Evolutionary conservation across 2,329 filamentous ascomycete genomes (phyloP).

Genomic region (Talaromyces verruculosus): DNA sequence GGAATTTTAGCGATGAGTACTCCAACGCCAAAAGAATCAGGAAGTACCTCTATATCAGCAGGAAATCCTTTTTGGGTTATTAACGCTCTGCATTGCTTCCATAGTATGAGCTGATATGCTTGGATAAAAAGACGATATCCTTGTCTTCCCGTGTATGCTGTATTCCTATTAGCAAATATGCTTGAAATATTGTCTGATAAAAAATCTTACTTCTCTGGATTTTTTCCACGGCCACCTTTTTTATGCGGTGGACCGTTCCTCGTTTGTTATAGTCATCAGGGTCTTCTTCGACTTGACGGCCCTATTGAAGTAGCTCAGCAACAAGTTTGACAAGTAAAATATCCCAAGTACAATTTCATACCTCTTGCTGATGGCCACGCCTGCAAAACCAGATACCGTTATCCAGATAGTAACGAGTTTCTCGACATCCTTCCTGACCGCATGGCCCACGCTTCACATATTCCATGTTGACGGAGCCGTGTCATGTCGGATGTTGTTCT

Average conservation of each 20-base stretch:
- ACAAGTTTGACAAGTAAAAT: neutral
- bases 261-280: constrained; percentile 67
- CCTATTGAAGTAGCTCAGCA: constrained; percentile 27
- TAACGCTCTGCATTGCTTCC: constrained; percentile 76
- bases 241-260: constrained; percentile 57
- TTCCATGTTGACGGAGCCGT: constrained; percentile 36
- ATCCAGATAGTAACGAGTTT: constrained; percentile 69
- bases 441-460: constrained; percentile 51
- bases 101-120: constrained; percentile 77
- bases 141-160: constrained; percentile 60
- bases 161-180: constrained; percentile 27
- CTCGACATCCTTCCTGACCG: constrained; percentile 66
- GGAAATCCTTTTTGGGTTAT: constrained; percentile 66
- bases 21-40: neutral
- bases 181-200: neutral
- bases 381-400: constrained; percentile 77
- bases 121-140: constrained; percentile 80
- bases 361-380: constrained; percentile 76
- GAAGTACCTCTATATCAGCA: constrained; percentile 67
- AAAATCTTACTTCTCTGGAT: constrained; percentile 47
- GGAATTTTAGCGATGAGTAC: neutral
- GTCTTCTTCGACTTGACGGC: constrained; percentile 55
- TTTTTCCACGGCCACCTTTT: constrained; percentile 57
- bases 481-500: constrained; percentile 15
- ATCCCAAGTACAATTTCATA: constrained; percentile 34